Base-by-base conservation (phyloP, 1,284 basidiomycete genomes). In the Pascua sp. region DNA sequence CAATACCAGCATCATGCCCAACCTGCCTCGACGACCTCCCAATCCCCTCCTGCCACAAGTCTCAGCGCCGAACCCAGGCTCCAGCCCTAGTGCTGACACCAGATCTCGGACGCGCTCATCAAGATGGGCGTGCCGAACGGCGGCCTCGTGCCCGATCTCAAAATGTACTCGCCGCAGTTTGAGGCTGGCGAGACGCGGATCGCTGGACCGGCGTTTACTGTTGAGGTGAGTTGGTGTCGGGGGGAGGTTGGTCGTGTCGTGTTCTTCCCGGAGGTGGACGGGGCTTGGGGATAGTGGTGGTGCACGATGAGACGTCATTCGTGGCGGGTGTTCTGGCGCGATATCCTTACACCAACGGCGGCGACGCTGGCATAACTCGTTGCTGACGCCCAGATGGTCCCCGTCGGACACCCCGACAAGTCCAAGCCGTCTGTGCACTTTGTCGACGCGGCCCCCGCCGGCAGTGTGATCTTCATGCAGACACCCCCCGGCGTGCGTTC, bases 51-150 rank as follows among this genome's bases (percentile, higher is more conserved):
- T 9, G 42, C 42, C 13, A 17, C 18, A 24, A 47, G 36, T n/a
- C 24, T 8, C n/a, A 37, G n/a, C 46, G 24, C 37, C 15, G 11
- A 38, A 7, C 24, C 38, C 38, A 37, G 36, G 4, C 46, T 39
- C 8, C 46, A 5, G n/a, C n/a, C 8, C 15, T 5, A 11, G 16
- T 36, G 49, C 52, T 59, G 17, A 53, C 48, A 15, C 17, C 47
- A 96, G 81, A 81, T 97, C 16, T 93, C 93, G 1, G 94, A 97
- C 75, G 91, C 91, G 1, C 83, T 97, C 68, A 80, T 94, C 68
- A 94, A 91, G 75, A 85, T 97, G 40, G 85, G 86, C 12, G 70
- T 85, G 7, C 79, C 83, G 5, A 82, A 86, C 66, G 93, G 92
- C 1, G 93, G 94, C 0, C 82, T 86, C 68, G 81, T 97, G 40